Percentiles rank a stretch among this genome's conserved stretches.
Evolutionary conservation across 345 rosid genomes (phyloP).

Genomic region (Citrus maxima): DNA sequence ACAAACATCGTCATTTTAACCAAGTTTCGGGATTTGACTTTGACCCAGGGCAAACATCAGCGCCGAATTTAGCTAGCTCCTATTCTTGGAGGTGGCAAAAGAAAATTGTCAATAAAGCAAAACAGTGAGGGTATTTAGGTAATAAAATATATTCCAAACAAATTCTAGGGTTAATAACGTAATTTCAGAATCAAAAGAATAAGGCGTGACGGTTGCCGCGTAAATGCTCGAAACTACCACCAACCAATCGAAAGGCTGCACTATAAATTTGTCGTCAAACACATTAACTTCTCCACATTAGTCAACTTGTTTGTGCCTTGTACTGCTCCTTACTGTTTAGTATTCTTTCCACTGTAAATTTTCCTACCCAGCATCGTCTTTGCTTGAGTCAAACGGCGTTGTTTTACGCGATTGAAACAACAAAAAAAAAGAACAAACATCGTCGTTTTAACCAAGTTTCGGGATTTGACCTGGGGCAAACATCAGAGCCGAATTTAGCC

Average conservation of each 20-base stretch:
- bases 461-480: accelerated
- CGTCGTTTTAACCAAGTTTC: too few species aligned
- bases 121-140: too few species aligned
- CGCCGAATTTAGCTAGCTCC: too few species aligned
- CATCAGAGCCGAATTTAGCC: too few species aligned
- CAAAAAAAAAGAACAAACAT: too few species aligned
- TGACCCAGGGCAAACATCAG: accelerated
- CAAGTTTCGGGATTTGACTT: too few species aligned
- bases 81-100: too few species aligned
- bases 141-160: too few species aligned
- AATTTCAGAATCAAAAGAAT: background rate
- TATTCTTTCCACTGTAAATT: background rate
- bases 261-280: constrained; percentile 15
- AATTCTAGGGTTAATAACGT: constrained; percentile 8
- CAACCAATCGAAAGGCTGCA: background rate
- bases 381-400: background rate
- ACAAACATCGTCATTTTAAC: too few species aligned
- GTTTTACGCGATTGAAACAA: too few species aligned
- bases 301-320: background rate
- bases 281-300: background rate
- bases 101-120: too few species aligned
- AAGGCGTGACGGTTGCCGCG: constrained; percentile 27
- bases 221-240: constrained; percentile 21
- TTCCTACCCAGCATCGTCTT: background rate
- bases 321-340: background rate